These are phyloP conservation scores for Plectosphaerella plurivora DNA, from an alignment of 2,329 filamentous ascomycete genomes.

Conservation along the genomic window DNA sequence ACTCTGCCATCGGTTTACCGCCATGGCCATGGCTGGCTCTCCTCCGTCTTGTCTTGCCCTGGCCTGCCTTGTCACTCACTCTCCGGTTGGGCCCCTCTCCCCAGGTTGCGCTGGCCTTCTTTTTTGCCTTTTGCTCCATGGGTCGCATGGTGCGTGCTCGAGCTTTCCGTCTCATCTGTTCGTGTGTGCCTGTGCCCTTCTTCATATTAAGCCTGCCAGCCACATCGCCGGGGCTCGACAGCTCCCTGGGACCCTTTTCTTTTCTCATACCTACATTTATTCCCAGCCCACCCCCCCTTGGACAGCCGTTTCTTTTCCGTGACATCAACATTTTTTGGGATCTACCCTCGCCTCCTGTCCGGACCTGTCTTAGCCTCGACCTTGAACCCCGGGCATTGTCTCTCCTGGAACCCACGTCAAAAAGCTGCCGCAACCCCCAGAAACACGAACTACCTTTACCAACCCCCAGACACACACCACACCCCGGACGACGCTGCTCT, in stretches of 20 bases:
- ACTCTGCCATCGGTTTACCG: slow-evolving; percentile 10
- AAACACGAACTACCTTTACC: too few relatives aligned
- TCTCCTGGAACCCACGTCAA: not conserved
- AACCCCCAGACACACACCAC: too few relatives aligned
- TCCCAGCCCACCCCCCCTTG: too few relatives aligned
- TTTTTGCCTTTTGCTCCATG: not conserved
- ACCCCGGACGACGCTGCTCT: too few relatives aligned
- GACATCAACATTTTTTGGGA: not conserved
- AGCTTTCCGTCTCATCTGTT: not conserved
- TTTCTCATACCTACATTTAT: not conserved
- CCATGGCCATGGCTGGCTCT: slow-evolving; percentile 8
- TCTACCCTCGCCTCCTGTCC: not conserved
- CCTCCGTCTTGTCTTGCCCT: not conserved
- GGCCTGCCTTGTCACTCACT: too few relatives aligned
- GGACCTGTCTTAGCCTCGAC: not conserved
- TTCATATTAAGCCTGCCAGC: not conserved
- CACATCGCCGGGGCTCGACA: not conserved
- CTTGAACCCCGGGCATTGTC: not conserved
- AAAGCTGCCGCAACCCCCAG: too few relatives aligned
- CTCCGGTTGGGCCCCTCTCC: not conserved
- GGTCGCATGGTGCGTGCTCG: not conserved
- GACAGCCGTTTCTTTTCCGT: not conserved
- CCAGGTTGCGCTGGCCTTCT: not conserved
- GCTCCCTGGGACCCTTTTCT: not conserved
- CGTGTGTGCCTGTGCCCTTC: not conserved